Conservation (phyloP, 2,329 filamentous ascomycete genomes). For the Arthroderma uncinatum region DNA sequence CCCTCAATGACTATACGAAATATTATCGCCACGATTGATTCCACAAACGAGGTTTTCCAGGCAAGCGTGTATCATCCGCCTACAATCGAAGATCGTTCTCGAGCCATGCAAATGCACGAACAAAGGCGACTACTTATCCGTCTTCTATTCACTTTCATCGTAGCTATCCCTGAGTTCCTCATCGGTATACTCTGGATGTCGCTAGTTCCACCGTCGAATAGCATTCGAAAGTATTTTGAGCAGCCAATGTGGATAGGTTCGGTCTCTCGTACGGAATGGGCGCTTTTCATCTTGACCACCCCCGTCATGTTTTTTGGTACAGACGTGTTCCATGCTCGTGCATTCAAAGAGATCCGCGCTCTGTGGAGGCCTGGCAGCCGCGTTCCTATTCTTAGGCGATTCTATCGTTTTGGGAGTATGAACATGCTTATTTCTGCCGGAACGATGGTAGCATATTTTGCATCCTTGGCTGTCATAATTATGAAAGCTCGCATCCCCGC, state of each 20-base stretch:
- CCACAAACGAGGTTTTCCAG: constrained; percentile 53
- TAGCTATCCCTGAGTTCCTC: constrained; percentile 72
- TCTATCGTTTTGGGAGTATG: constrained; percentile 95
- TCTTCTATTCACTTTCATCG: constrained; percentile 55
- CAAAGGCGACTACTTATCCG: constrained; percentile 57
- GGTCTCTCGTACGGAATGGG: constrained; percentile 65
- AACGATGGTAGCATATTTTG: constrained; percentile 76
- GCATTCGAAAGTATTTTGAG: constrained; percentile 56
- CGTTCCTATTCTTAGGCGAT: constrained; percentile 60
- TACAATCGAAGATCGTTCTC: constrained; percentile 71
- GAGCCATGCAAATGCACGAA: constrained; percentile 59
- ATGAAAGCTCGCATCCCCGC: constrained; percentile 36
- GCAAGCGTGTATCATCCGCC: constrained; percentile 67
- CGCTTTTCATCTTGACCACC: constrained; percentile 69
- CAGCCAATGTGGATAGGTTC: constrained; percentile 55
- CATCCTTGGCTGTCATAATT: constrained; percentile 68
- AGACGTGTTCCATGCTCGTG: constrained; percentile 70
- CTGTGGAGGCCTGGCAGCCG: constrained; percentile 69
- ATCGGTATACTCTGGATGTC: constrained; percentile 89
- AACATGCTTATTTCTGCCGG: constrained; percentile 85
- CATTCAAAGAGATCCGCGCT: constrained; percentile 63
- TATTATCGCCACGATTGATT: constrained; percentile 57
- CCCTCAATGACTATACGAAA: constrained; percentile 63
- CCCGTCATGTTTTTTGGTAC: constrained; percentile 80
- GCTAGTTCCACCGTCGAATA: constrained; percentile 52